These are phyloP conservation scores for Mariannaea sp. DNA, from an alignment of 2,329 filamentous ascomycete genomes.

Conservation along the genomic window DNA sequence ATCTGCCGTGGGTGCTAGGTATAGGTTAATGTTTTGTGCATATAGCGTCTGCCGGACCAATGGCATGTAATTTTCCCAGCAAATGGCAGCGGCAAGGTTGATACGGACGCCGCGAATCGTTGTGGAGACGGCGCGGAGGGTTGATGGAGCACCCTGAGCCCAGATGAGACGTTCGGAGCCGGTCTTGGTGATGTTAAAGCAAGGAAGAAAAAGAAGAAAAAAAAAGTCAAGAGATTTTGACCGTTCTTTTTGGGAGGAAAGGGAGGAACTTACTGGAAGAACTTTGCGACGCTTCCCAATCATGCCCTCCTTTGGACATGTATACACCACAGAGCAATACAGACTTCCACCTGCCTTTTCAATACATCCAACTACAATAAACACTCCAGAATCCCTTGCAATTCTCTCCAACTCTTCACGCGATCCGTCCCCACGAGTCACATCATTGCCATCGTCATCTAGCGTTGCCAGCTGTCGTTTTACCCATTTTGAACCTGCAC, in stretches of 20 bases:
- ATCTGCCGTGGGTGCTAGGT: constrained; percentile 89
- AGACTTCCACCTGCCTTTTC: constrained; percentile 81
- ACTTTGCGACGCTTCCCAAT: constrained; percentile 90
- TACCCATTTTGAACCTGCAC: constrained; percentile 75
- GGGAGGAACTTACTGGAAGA: constrained; percentile 71
- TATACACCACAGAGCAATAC: constrained; percentile 83
- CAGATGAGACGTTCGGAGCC: constrained; percentile 83
- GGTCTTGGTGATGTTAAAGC: constrained; percentile 55
- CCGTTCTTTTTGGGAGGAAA: too few species aligned
- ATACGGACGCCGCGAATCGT: constrained; percentile 78
- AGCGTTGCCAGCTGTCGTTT: constrained; percentile 62
- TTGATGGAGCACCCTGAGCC: constrained; percentile 82
- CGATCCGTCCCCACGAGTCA: constrained; percentile 62
- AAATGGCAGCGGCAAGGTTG: constrained; percentile 85
- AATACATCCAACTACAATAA: constrained; percentile 79
- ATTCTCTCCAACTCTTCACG: constrained; percentile 79
- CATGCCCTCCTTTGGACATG: constrained; percentile 73
- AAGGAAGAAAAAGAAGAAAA: too few species aligned
- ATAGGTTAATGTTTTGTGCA: constrained; percentile 88
- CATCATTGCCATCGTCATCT: constrained; percentile 29
- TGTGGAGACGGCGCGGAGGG: constrained; percentile 78
- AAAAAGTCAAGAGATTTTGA: too few species aligned
- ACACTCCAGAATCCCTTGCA: constrained; percentile 77
- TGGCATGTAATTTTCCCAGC: constrained; percentile 98
- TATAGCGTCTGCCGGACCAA: constrained; percentile 83